phyloP scores from a whole-genome alignment of 139 green algal genomes.

The Deuterostichococcus epilithicus region DNA sequence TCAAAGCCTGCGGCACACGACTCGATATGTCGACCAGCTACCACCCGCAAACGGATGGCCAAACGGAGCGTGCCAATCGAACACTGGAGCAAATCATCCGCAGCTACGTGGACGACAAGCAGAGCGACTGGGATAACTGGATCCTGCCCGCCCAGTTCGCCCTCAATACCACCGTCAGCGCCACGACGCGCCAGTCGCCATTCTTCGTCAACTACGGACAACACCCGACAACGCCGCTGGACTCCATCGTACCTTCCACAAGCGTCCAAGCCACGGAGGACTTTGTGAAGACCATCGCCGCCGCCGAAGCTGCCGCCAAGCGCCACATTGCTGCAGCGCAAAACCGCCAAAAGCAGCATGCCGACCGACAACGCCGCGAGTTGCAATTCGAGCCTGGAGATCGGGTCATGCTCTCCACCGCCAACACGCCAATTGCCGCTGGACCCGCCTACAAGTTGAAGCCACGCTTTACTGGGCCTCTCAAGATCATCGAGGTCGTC shows the following conservation, averaged over 20 bases:
- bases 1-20: conserved; percentile 11
- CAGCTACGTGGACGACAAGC: conserved; percentile 20
- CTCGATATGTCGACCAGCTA: conserved; percentile 24
- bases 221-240: conserved; percentile 20
- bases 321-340: conserved; percentile 8
- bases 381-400: conserved; percentile 6
- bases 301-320: not conserved
- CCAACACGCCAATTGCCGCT: conserved; percentile 25
- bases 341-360: conserved; percentile 9
- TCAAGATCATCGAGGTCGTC: conserved; percentile 3
- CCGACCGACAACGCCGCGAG: not conserved
- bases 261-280: not conserved
- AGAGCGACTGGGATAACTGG: conserved; percentile 43
- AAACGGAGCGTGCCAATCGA: conserved; percentile 59
- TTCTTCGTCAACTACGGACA: no score
- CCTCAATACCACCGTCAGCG: conserved; percentile 36
- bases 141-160: conserved; percentile 42
- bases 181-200: conserved; percentile 17
- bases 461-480: conserved; percentile 35
- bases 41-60: no score
- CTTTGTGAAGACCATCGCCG: not conserved
- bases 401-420: conserved; percentile 8
- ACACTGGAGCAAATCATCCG: conserved; percentile 54
- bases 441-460: conserved; percentile 23
- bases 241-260: not conserved